These are phyloP conservation scores for Xerocomus potaroensis DNA, from an alignment of 768 basidiomycete species.

Conservation along the genomic window DNA sequence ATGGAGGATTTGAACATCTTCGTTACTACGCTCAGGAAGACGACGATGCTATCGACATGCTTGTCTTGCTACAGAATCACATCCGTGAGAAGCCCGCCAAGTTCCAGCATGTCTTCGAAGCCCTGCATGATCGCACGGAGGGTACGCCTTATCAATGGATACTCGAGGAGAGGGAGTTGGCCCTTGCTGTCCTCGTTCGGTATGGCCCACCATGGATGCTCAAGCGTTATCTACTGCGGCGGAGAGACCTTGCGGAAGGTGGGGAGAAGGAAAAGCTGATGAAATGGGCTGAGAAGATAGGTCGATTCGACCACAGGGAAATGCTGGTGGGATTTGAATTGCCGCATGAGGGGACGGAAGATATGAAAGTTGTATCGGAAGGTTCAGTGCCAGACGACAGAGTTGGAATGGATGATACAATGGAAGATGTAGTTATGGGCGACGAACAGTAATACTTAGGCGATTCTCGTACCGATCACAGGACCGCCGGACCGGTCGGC, in stretches of 20 bases:
- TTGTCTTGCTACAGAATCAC: slow-evolving; percentile 18
- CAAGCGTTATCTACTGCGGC: slow-evolving; percentile 22
- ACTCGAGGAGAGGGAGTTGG: slow-evolving; percentile 23
- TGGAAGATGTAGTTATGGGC: slow-evolving; percentile 8
- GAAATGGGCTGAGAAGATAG: slow-evolving; percentile 16
- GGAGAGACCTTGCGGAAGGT: slow-evolving; percentile 16
- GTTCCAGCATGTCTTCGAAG: slow-evolving; percentile 19
- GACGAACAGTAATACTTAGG: slow-evolving; percentile 1
- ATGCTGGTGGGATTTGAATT: slow-evolving; percentile 18
- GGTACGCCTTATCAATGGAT: slow-evolving; percentile 23
- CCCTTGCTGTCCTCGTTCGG: slow-evolving; percentile 19
- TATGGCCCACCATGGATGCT: slow-evolving; percentile 26
- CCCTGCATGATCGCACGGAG: slow-evolving; percentile 25
- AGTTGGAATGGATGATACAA: background rate
- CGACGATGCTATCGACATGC: slow-evolving; percentile 22
- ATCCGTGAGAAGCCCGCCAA: slow-evolving; percentile 20
- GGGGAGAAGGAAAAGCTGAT: slow-evolving; percentile 13
- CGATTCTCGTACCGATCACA: too few relatives aligned
- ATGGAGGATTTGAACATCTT: slow-evolving; percentile 27
- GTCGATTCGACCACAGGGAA: slow-evolving; percentile 21
- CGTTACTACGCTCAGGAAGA: slow-evolving; percentile 24
- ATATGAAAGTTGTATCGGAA: slow-evolving; percentile 7
- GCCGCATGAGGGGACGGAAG: slow-evolving; percentile 8
- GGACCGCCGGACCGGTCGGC: background rate
- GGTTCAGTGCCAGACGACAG: background rate